Conservation (phyloP, 768 basidiomycete species). For the Trametopsis cervina region DNA sequence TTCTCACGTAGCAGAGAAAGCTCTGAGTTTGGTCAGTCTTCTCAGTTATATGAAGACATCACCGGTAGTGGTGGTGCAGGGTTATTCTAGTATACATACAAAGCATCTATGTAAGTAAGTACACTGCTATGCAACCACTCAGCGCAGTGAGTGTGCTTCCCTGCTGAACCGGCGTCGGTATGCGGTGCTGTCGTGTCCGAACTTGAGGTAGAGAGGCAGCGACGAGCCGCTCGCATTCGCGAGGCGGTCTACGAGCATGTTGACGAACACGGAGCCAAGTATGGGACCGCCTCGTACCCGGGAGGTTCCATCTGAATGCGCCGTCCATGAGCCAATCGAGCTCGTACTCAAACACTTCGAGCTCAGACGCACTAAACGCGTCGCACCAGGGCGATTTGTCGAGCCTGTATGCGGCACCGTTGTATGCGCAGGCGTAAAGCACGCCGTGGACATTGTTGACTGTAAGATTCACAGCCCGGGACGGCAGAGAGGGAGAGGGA, state of each 20-base stretch:
- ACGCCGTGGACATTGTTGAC: slow-evolving; percentile 32
- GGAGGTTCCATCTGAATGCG: slow-evolving; percentile 30
- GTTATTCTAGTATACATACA: no score
- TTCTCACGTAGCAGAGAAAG: no score
- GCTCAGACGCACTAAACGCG: slow-evolving; percentile 29
- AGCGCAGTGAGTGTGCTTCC: slow-evolving; percentile 32
- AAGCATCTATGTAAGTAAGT: no score
- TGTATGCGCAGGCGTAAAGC: slow-evolving; percentile 35
- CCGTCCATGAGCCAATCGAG: slow-evolving; percentile 33
- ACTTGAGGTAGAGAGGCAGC: slow-evolving; percentile 31
- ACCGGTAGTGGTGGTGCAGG: no score
- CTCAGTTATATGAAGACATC: no score
- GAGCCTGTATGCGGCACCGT: slow-evolving; percentile 28
- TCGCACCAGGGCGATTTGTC: slow-evolving; percentile 38
- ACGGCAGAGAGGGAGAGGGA: no score
- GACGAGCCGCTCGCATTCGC: slow-evolving; percentile 29
- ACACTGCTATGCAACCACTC: no score
- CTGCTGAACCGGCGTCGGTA: no score
- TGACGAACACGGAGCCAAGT: slow-evolving; percentile 33
- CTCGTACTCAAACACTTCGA: slow-evolving; percentile 34
- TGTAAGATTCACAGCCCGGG: slow-evolving; percentile 27
- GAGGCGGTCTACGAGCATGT: slow-evolving; percentile 34
- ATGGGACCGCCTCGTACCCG: slow-evolving; percentile 26
- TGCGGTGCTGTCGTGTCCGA: slow-evolving; percentile 37
- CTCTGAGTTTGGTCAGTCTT: no score